A percentile compares a stretch with the other conserved stretches of the same genome.
Evolutionary conservation across 2,329 filamentous ascomycete genomes (phyloP).

Genomic region (Metarhizium anisopliae): DNA sequence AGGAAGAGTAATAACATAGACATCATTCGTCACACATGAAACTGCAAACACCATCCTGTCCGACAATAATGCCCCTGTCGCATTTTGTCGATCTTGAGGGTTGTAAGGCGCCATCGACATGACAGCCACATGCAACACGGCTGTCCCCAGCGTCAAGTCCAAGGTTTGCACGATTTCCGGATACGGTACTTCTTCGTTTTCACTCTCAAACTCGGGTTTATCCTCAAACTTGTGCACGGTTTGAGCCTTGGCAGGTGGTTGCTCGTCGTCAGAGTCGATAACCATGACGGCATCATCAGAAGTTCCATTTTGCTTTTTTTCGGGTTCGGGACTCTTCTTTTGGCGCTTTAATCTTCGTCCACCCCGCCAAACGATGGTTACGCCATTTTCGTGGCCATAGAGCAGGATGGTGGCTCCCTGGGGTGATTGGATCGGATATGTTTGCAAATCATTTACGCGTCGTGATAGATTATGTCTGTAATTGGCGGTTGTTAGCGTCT

Average conservation of each 20-base stretch:
- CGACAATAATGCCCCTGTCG: slow-evolving; percentile 38
- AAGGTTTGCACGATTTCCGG: slow-evolving; percentile 50
- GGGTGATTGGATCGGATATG: slow-evolving; percentile 51
- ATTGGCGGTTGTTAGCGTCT: not conserved
- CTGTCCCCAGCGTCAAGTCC: slow-evolving; percentile 49
- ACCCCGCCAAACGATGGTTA: slow-evolving; percentile 54
- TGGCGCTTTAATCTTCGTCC: slow-evolving; percentile 47
- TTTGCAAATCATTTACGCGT: slow-evolving; percentile 50
- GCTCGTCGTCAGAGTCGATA: slow-evolving; percentile 55
- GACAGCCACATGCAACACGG: slow-evolving; percentile 46
- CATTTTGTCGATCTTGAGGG: slow-evolving; percentile 38
- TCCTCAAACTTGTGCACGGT: slow-evolving; percentile 33
- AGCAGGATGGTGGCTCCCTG: slow-evolving; percentile 56
- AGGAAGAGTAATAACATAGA: slow-evolving; percentile 50
- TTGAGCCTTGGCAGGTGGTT: slow-evolving; percentile 25
- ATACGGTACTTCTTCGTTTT: slow-evolving; percentile 38
- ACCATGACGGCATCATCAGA: slow-evolving; percentile 49
- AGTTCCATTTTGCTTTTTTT: slow-evolving; percentile 43
- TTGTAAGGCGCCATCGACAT: slow-evolving; percentile 41
- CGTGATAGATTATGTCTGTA: slow-evolving; percentile 50
- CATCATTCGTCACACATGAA: slow-evolving; percentile 47
- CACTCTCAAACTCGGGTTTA: slow-evolving; percentile 50
- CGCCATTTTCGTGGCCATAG: slow-evolving; percentile 55
- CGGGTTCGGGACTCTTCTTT: slow-evolving; percentile 21
- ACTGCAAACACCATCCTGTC: slow-evolving; percentile 53